Conservation (phyloP, 1,139 yeast genomes). For the Yamadazyma siamensis region DNA sequence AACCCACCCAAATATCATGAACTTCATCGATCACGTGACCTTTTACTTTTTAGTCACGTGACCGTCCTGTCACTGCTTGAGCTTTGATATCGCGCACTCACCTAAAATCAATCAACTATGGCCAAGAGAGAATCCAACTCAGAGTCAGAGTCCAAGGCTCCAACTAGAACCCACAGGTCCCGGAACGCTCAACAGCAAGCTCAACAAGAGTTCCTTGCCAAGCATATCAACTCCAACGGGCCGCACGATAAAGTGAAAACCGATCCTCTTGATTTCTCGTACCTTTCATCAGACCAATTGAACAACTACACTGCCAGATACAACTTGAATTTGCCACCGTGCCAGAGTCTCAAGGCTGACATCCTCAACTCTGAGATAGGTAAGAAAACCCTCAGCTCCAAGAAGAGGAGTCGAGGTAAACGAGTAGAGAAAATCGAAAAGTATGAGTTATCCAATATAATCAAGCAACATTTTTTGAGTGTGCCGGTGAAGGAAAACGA, state of each 20-base stretch:
- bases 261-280: constrained; percentile 60
- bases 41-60: too few species aligned
- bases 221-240: constrained; percentile 63
- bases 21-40: too few species aligned
- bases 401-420: constrained; percentile 19
- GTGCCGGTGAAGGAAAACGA: constrained; percentile 74
- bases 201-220: constrained; percentile 56
- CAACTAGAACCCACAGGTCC: constrained; percentile 47
- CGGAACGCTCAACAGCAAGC: constrained; percentile 52
- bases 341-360: constrained; percentile 57
- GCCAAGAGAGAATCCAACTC: constrained; percentile 38
- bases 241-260: constrained; percentile 49
- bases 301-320: constrained; percentile 57
- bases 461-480: constrained; percentile 60
- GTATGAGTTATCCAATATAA: constrained; percentile 49
- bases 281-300: constrained; percentile 50
- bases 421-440: constrained; percentile 44
- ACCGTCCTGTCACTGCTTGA: too few species aligned
- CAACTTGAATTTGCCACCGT: constrained; percentile 46
- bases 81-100: too few species aligned
- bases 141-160: constrained; percentile 39
- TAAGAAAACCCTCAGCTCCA: constrained; percentile 52
- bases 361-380: constrained; percentile 63
- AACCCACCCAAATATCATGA: too few species aligned
- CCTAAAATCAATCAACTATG: too few species aligned